Evolutionary conservation across 2,329 filamentous ascomycete genomes (phyloP).

Genomic region (Cladosporium cucumerinum): DNA sequence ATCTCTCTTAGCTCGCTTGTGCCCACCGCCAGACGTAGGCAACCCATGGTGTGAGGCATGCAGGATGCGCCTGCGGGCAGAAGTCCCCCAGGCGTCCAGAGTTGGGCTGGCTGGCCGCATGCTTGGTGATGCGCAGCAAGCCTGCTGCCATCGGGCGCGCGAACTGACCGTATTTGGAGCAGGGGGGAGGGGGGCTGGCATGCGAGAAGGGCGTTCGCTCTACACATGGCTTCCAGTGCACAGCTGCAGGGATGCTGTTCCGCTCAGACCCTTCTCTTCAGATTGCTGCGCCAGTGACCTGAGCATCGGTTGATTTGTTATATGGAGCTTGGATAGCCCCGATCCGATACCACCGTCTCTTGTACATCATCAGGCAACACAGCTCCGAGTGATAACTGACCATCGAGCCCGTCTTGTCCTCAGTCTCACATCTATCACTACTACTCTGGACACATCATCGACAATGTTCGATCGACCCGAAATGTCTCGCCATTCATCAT

Average conservation of each 20-base stretch:
- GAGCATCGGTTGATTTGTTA: constrained; percentile 15
- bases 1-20: constrained; percentile 14
- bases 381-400: background rate
- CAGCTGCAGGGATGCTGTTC: constrained; percentile 15
- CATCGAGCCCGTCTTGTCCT: background rate
- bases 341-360: constrained; percentile 4
- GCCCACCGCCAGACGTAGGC: constrained; percentile 16
- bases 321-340: constrained; percentile 13
- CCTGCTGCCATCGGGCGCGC: constrained; percentile 11
- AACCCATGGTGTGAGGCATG: constrained; percentile 10
- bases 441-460: background rate
- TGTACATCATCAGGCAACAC: constrained; percentile 1
- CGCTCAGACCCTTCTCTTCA: constrained; percentile 13
- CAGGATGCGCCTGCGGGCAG: constrained; percentile 15
- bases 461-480: constrained; percentile 28
- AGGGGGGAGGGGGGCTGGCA: constrained; percentile 15
- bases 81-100: constrained; percentile 15
- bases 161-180: constrained; percentile 16
- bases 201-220: constrained; percentile 15
- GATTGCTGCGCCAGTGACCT: constrained; percentile 15
- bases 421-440: background rate
- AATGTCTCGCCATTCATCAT: constrained; percentile 46
- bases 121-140: constrained; percentile 8
- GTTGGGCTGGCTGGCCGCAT: constrained; percentile 2
- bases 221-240: constrained; percentile 11